A percentile compares a stretch with the other conserved stretches of the same genome.
These are phyloP conservation scores for Pistacia atlantica DNA, from an alignment of 345 rosid species.

Conservation along the genomic window DNA sequence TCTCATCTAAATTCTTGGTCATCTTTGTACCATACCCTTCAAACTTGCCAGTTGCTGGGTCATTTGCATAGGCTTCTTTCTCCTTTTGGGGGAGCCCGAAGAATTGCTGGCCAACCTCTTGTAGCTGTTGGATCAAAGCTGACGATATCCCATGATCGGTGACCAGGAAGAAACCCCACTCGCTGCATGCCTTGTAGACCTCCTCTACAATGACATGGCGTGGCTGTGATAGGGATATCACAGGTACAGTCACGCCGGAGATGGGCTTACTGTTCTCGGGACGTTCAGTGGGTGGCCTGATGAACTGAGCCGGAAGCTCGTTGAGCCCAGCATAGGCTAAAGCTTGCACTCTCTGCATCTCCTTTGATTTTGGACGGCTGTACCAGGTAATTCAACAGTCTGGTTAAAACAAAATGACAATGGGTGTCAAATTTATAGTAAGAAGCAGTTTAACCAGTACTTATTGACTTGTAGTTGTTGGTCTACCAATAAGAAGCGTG, in stretches of 20 bases:
- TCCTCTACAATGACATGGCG: slow-evolving; percentile 22
- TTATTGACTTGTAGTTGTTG: too few species aligned
- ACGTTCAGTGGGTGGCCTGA: slow-evolving; percentile 44
- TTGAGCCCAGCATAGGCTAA: slow-evolving; percentile 24
- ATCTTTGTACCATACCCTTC: slow-evolving; percentile 61
- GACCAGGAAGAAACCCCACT: slow-evolving; percentile 47
- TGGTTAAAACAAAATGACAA: too few species aligned
- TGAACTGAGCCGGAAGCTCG: slow-evolving; percentile 41
- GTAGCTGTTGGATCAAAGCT: slow-evolving; percentile 31
- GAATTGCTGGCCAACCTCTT: slow-evolving; percentile 48
- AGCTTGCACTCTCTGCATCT: slow-evolving; percentile 44
- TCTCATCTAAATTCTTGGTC: slow-evolving; percentile 45
- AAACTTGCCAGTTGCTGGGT: slow-evolving; percentile 36
- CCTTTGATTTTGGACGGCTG: slow-evolving; percentile 16
- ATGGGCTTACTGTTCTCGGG: slow-evolving; percentile 45
- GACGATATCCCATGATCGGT: slow-evolving; percentile 43
- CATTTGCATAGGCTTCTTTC: slow-evolving; percentile 47
- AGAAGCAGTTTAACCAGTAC: too few species aligned
- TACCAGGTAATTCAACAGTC: too few species aligned
- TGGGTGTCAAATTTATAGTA: too few species aligned
- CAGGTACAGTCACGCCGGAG: slow-evolving; percentile 43
- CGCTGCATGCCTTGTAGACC: slow-evolving; percentile 32
- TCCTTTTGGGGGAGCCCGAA: slow-evolving; percentile 45
- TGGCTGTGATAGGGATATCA: slow-evolving; percentile 37
- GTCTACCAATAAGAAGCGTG: too few species aligned